Evolutionary conservation across 768 basidiomycete genomes (phyloP).

Genomic region (Pleurotus salmoneostramineus): DNA sequence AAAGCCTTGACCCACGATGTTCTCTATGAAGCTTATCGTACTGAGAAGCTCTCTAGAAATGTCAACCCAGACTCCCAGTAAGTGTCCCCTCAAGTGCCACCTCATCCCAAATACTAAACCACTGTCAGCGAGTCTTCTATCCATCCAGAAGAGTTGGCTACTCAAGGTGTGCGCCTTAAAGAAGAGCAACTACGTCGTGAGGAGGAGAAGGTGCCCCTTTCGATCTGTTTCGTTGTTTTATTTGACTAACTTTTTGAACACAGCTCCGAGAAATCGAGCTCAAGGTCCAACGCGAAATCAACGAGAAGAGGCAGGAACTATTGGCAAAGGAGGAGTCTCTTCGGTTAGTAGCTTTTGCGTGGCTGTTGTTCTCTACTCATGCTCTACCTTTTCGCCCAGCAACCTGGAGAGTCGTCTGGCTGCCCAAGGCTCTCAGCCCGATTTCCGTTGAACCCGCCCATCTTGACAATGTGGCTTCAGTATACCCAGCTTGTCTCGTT

Average conservation of each 20-base stretch:
- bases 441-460: constrained; percentile 45
- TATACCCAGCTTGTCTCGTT: too few relatives aligned
- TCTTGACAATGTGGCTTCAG: too few relatives aligned
- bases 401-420: constrained; percentile 90
- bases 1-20: constrained; percentile 96
- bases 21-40: constrained; percentile 95
- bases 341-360: constrained; percentile 41
- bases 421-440: constrained; percentile 79
- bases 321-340: constrained; percentile 95
- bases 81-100: constrained; percentile 16
- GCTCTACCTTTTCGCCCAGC: constrained; percentile 28
- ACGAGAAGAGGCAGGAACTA: constrained; percentile 94
- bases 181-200: constrained; percentile 97
- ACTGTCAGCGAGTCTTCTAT: constrained; percentile 75
- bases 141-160: constrained; percentile 95
- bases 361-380: not conserved
- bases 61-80: constrained; percentile 79
- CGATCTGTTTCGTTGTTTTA: not conserved
- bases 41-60: constrained; percentile 91
- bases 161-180: constrained; percentile 95
- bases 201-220: constrained; percentile 79
- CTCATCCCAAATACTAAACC: constrained; percentile 18
- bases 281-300: constrained; percentile 96
- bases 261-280: constrained; percentile 96
- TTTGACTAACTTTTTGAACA: constrained; percentile 3